Conservation (phyloP, 768 basidiomycete genomes). For the Kwoniella shandongensis region DNA sequence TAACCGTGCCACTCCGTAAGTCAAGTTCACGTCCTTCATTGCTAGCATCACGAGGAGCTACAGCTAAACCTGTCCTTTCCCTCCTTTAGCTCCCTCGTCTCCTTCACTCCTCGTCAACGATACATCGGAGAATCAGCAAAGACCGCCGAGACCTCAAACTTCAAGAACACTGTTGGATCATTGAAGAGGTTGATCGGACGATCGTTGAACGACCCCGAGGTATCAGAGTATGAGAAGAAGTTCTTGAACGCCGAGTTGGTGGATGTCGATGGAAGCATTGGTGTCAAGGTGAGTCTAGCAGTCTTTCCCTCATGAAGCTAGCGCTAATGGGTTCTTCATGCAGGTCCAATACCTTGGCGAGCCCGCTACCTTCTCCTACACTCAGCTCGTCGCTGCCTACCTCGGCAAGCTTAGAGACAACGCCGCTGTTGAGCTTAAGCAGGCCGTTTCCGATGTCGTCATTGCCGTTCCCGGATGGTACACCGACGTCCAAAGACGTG, state of each 20-base stretch:
- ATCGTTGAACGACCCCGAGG: conserved; percentile 73
- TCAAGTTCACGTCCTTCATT: conserved; percentile 31
- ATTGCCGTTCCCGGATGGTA: conserved; percentile 97
- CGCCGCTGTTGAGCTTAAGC: conserved; percentile 79
- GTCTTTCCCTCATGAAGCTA: neutral
- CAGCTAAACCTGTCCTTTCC: too few relatives aligned
- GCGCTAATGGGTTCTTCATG: neutral
- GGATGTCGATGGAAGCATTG: conserved; percentile 78
- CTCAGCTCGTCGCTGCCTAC: conserved; percentile 89
- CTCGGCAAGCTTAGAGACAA: conserved; percentile 87
- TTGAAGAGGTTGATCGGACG: conserved; percentile 89
- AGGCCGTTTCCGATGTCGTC: conserved; percentile 82
- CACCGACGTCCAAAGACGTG: conserved; percentile 88
- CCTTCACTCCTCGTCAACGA: conserved; percentile 88
- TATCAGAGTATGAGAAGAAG: conserved; percentile 77
- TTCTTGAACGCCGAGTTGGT: conserved; percentile 84
- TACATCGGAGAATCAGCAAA: conserved; percentile 92
- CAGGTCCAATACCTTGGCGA: conserved; percentile 91
- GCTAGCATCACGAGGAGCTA: too few relatives aligned
- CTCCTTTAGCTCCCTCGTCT: conserved; percentile 75
- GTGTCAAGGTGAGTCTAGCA: conserved; percentile 68
- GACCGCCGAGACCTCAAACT: conserved; percentile 96
- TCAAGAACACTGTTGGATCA: conserved; percentile 92
- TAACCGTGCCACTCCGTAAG: conserved; percentile 92
- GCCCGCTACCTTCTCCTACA: conserved; percentile 72